Conservation (phyloP, 257 asterid genomes). For the Solanum paucissectum region DNA sequence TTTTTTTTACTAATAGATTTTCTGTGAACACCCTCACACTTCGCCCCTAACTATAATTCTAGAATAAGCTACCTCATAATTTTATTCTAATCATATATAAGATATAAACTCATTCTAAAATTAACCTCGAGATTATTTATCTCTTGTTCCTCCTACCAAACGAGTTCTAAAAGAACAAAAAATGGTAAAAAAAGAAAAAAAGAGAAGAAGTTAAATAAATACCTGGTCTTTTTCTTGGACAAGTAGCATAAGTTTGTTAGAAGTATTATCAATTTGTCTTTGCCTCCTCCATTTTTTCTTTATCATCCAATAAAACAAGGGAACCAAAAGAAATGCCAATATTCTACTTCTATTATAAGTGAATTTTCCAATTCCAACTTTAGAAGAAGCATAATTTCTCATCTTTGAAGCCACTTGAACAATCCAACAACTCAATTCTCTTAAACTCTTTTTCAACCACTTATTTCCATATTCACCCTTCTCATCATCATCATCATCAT, state of each 20-base stretch:
- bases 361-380: not conserved
- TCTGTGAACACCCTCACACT: not conserved
- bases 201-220: not conserved
- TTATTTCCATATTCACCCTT: not conserved
- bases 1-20: too few species aligned
- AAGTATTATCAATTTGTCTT: constrained; percentile 16
- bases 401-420: constrained; percentile 1
- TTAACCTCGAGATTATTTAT: not conserved
- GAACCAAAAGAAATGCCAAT: constrained; percentile 9
- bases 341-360: not conserved
- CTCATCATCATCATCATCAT: not conserved
- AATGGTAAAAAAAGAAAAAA: too few species aligned
- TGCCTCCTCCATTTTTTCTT: constrained; percentile 27
- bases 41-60: not conserved
- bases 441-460: constrained; percentile 16
- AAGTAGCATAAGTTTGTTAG: constrained; percentile 24
- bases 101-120: too few species aligned
- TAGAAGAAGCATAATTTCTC: constrained; percentile 6
- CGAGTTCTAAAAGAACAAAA: not conserved
- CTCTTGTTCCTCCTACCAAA: too few species aligned
- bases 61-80: not conserved
- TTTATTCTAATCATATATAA: too few species aligned
- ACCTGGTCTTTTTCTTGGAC: constrained; percentile 54
- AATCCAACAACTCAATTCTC: constrained; percentile 16
- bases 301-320: constrained; percentile 22